Base-by-base conservation (phyloP, 768 basidiomycete species). In the Pleurotus giganteus region DNA sequence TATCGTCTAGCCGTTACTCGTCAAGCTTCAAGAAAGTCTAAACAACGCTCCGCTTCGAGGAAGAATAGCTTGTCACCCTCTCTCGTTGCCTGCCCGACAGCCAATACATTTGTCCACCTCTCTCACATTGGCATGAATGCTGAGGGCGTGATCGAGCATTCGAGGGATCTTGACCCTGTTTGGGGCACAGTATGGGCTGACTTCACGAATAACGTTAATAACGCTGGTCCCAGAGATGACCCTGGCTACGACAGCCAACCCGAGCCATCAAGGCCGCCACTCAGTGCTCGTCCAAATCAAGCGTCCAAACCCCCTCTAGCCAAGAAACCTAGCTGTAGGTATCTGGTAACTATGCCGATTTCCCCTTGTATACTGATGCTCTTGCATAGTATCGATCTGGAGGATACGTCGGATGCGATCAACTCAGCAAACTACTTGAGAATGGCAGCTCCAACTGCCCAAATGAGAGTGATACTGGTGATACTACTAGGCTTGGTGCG, bases 41-140 rank as follows among this genome's bases (percentile, higher is more conserved):
- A 80, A 70, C 62, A 75, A 70, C 28, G 66, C 71, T 63, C 66
- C 58, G 57, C 69, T 59, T 45, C 68, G 58, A 65, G 59, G 58
- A 42, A 58, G 58, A 27, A 53, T 45, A 24, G 47, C 64, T 37
- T 78, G 55, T 66, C 71, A 8, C 66, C 73, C 3, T 67, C 73
- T 7, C 70, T 81, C 70, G 82, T 88, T 58, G 86, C 86, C 12
- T 64, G 75, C 15, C 86, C 86, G 0, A 68, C 77, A 0, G 76
- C 81, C 3, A 75, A 82, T 54, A 82, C 86, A 19, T 88, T 88
- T 65, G 78, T 80, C 54, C 86, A 89, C 61, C 73, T 86, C 52
- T 77, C 81, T 19, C 87, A 88, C 64, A 77, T 88, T 47, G 85
- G 85, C 6, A 67, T 85, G 46, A 78, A 76, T 60, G 70, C 69